phyloP scores from a whole-genome alignment of 108 stramenopile genomes.

The Fistulifera solaris region DNA sequence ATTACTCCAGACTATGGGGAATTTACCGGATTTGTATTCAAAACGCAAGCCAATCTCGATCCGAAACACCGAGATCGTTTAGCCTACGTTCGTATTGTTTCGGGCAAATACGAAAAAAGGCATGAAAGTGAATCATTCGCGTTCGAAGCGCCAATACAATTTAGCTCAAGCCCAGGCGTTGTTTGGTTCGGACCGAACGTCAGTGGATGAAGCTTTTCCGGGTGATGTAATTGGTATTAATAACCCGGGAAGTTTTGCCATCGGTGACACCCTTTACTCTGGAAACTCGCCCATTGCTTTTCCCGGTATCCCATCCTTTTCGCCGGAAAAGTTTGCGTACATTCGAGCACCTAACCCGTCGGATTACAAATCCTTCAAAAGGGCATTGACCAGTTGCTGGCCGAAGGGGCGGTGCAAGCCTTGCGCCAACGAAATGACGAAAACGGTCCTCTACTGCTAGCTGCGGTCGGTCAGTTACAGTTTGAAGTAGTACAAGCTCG shows the following conservation, averaged over 20 bases:
- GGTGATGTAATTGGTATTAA: conserved; percentile 96
- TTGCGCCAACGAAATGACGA: conserved; percentile 89
- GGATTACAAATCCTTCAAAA: conserved; percentile 90
- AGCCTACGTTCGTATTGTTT: conserved; percentile 87
- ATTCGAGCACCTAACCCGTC: conserved; percentile 86
- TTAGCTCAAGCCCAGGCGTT: conserved; percentile 90
- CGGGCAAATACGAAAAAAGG: conserved; percentile 86
- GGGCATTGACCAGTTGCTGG: conserved; percentile 84
- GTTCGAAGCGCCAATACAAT: conserved; percentile 78
- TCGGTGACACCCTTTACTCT: conserved; percentile 80
- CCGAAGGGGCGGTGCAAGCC: conserved; percentile 92
- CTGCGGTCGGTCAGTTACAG: conserved; percentile 93
- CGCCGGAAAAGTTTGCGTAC: conserved; percentile 89
- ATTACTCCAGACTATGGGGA: conserved; percentile 73
- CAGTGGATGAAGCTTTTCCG: conserved; percentile 86
- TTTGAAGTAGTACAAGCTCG: conserved; percentile 92
- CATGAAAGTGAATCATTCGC: conserved; percentile 86
- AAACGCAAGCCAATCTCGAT: conserved; percentile 95
- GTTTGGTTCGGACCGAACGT: conserved; percentile 86
- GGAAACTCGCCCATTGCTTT: conserved; percentile 68
- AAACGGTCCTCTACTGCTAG: conserved; percentile 84
- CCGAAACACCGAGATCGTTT: conserved; percentile 93
- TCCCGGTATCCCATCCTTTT: conserved; percentile 91
- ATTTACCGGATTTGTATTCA: conserved; percentile 94
- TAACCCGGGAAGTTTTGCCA: conserved; percentile 89